Base-by-base conservation (phyloP, 768 basidiomycete species). In the Agaricus sinodeliciosus region DNA sequence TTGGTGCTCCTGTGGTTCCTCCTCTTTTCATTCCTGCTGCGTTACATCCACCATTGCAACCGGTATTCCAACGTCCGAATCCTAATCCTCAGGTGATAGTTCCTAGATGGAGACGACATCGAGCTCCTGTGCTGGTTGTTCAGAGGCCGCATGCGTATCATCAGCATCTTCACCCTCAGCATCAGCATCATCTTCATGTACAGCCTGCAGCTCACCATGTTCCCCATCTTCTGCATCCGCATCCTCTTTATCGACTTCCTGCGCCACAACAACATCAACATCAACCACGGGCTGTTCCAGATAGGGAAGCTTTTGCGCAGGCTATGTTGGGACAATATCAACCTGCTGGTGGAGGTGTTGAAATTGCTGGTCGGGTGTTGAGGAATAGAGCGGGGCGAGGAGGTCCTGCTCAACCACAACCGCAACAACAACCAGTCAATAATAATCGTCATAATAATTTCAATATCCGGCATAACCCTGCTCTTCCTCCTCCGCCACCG, bases 271-370 rank as follows among this genome's bases (percentile, higher is more conserved):
- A 26, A 12, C 25, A 45, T 8, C 42, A n/a, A 18, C 42, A n/a
- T 0, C 31, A 35, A 2, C 46, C 31, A 15, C 34, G n/a, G 18
- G 34, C 13, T 7, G 34, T 19, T 16, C 47, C 47, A 5, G 42
- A 50, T 43, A 40, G 34, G 15, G 40, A 50, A 35, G 49, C 28
- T 7, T 27, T 50, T 13, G 41, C 49, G 0, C 49, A 50, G 13
- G 49, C 49, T 9, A 50, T 50, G 49, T 35, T 28, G 37, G 49
- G 49, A 13, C 41, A 25, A 15, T 50, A 43, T 35, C 41, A 43
- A 31, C 49, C 49, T 13, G 28, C 27, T 22, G 49, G 40, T 11
- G 39, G 49, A 3, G 41, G 49, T 2, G 28, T 50, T 9, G 49
- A 50, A 26, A 28, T 50, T 31, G 49, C 40, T 18, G 49, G 49